Evolutionary conservation across 345 rosid genomes (phyloP).

Genomic region (Eucalyptus erythrocorys): DNA sequence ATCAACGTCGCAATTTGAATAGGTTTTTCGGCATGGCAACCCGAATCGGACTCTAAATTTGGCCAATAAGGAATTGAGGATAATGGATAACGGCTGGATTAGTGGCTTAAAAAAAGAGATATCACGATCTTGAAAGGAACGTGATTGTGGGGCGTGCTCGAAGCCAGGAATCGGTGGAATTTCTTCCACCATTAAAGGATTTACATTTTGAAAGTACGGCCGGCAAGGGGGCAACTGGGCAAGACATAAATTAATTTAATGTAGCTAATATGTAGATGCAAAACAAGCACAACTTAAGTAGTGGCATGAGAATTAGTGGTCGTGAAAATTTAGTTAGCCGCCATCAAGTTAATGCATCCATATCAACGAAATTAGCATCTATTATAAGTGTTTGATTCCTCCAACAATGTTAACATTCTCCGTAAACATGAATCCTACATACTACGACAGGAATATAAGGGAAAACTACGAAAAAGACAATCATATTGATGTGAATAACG

Average conservation of each 20-base stretch:
- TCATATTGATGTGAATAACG: background rate
- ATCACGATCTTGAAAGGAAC: too few species aligned
- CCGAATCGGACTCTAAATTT: too few species aligned
- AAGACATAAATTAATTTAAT: background rate
- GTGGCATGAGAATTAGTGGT: background rate
- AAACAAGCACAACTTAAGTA: background rate
- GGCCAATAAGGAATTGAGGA: too few species aligned
- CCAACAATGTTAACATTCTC: background rate
- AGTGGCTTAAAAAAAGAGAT: too few species aligned
- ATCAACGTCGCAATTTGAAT: too few species aligned
- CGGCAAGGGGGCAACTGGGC: too few species aligned
- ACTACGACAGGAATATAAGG: background rate
- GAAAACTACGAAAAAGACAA: background rate
- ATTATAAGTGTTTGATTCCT: background rate
- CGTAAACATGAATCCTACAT: background rate
- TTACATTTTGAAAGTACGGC: too few species aligned
- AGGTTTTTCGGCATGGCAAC: too few species aligned
- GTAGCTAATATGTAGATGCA: background rate
- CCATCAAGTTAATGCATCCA: background rate
- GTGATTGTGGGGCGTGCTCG: too few species aligned
- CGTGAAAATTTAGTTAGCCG: background rate
- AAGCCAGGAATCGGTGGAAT: too few species aligned
- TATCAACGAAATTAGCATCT: background rate
- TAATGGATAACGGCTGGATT: too few species aligned
- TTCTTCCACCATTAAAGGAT: too few species aligned